Base-by-base conservation (phyloP, 352 stramenopile species). In the Pythium vanterpoolii region DNA sequence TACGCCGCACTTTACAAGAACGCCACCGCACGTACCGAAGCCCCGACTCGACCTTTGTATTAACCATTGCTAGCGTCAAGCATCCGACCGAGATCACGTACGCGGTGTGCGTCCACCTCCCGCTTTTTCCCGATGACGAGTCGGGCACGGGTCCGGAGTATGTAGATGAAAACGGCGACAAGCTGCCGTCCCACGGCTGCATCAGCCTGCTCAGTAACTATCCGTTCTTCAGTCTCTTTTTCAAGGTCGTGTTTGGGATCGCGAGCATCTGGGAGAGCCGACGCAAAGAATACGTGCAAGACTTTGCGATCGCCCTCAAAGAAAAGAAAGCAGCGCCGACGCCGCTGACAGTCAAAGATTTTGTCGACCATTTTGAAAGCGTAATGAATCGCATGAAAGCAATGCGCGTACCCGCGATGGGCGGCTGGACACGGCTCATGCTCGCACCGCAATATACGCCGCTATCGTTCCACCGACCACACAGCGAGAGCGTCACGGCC, bases 151-250 rank as follows among this genome's bases (percentile, higher is more conserved):
- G 66, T 19, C 49, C 44, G 3, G 46, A 55, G 16, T 51, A 66
- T 55, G 39, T 68, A 7, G 51, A 64, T 51, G 45, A 19, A 10
- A 49, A 65, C n/a, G 59, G 53, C 10, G 53, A 63, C 5, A 63
- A 62, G 34, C 38, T 73, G 14, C 74, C 71, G 1, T 47, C 74
- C 7, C 77, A 89, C 27, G 84, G 79, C n/a, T 93, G 84, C 49
- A 72, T 91, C 21, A 91, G 84, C 45, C 62, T 93, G 21, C 60
- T 93, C 19, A 93, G 74, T 19, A 69, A 79, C 0, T 90, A 88
- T 48, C 84, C 84, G 24, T 93, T 91, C 60, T 93, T 93, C 69
- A 79, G 76, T n/a, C 54, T 93, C 18, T 93, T 92, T 58, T 90
- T 90, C 73, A 91, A 91, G 31, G 74, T 91, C 28, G 59, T 93